Evolutionary conservation across 306 rosid genomes (phyloP).

Genomic region (Vigna mungo): DNA sequence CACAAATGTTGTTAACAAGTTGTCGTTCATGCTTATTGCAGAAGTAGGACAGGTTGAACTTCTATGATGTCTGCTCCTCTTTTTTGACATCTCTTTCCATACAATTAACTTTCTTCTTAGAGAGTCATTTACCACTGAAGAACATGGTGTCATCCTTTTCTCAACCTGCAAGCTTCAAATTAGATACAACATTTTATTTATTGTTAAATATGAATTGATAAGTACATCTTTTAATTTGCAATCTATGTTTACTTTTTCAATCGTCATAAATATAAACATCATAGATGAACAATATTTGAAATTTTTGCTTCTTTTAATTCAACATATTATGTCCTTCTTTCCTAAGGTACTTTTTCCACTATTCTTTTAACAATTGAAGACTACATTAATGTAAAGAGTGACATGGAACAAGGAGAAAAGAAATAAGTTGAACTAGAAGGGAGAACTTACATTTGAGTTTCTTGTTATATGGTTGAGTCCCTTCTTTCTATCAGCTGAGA

Average conservation of each 20-base stretch:
- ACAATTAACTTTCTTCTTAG: constrained; percentile 42
- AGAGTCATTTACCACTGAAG: constrained; percentile 41
- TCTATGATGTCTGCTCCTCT: constrained; percentile 43
- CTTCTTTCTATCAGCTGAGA: neutral
- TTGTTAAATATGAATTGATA: too few relatives aligned
- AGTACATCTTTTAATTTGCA: too few relatives aligned
- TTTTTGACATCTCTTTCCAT: constrained; percentile 47
- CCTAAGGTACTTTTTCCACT: too few relatives aligned
- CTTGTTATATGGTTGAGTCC: constrained; percentile 35
- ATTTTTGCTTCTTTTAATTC: too few relatives aligned
- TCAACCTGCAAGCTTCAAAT: constrained; percentile 56
- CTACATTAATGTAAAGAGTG: neutral
- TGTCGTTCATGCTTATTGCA: constrained; percentile 54
- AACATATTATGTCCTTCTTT: too few relatives aligned
- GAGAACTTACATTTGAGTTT: constrained; percentile 48
- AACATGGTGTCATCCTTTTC: constrained; percentile 38
- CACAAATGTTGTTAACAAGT: constrained; percentile 50
- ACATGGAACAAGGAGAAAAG: neutral
- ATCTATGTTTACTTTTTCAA: too few relatives aligned
- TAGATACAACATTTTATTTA: constrained; percentile 34
- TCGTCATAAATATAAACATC: too few relatives aligned
- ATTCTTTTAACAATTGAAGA: too few relatives aligned
- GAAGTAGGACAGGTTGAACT: constrained; percentile 46
- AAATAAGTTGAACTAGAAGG: neutral
- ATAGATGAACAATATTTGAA: too few relatives aligned